Evolutionary conservation across 2,329 filamentous ascomycete species (phyloP), one percentile per base, ranked within the genome.

Genomic region (Microdochium bolleyi): DNA sequence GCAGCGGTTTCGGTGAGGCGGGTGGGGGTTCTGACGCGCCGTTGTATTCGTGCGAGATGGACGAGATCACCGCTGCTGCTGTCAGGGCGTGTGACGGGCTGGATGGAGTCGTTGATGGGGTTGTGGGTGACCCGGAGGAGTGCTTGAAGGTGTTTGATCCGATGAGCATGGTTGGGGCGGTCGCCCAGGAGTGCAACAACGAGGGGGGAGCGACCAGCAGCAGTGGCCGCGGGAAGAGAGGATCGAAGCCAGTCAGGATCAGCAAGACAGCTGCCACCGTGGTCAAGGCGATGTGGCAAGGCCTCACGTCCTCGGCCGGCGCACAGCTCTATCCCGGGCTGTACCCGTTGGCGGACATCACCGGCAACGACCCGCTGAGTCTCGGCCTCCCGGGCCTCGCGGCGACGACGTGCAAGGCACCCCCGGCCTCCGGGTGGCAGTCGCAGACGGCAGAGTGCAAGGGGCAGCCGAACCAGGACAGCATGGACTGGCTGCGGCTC

Each of bases 21-120:
- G n/a, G n/a, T n/a, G n/a, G n/a, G n/a, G n/a, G n/a, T n/a, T n/a
- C n/a, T n/a, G n/a, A n/a, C n/a, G n/a, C n/a, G n/a, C n/a, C n/a
- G n/a, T n/a, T n/a, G n/a, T 48, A 55, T 19, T 54, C 52, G 1
- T 68, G 66, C 48, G 68, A 73, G 56, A 64, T 76, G 53, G 65
- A 4, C 55, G 66, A 49, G 64, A 75, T 60, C 64, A 56, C 53
- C 2, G 49, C 53, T 1, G 67, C 62, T 1, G 73, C 75, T 52
- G 61, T 76, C n/a, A 46, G 68, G 49, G 63, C 59, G 14, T 78
- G 75, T 55, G 75, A 79, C 56, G 59, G 52, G 1, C 64, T 71
- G 34, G 75, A 77, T 53, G 71, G 72, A 1, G 56, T 75, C 2
- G 54, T 61, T 2, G 74, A 80, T 59, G 70, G 66, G 48, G 67